These are phyloP conservation scores for Somion occarium DNA, from an alignment of 1,284 basidiomycete species.

Conservation along the genomic window DNA sequence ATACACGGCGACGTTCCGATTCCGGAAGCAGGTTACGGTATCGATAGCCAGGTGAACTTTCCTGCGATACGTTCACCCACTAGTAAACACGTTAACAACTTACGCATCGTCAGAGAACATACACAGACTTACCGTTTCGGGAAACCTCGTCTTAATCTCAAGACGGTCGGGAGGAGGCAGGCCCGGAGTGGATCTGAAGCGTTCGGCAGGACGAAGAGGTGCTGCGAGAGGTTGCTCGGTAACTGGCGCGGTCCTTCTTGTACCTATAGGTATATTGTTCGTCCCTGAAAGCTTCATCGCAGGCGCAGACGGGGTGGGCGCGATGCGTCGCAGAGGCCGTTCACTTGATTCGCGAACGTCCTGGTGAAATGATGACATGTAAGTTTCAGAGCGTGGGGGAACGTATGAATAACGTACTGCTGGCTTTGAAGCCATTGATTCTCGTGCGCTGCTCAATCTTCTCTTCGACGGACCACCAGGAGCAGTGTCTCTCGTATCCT, in stretches of 20 bases:
- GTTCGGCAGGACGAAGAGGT: background rate
- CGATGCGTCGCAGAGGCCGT: too few relatives aligned
- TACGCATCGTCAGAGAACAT: background rate
- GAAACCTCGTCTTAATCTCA: background rate
- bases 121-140: background rate
- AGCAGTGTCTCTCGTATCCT: background rate
- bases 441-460: background rate
- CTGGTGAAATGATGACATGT: background rate
- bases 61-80: background rate
- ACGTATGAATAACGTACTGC: background rate
- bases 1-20: background rate
- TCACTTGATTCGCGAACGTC: background rate
- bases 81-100: background rate
- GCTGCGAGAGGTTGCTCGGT: background rate
- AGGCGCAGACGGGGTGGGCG: background rate
- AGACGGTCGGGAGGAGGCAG: background rate
- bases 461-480: background rate
- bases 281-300: conserved; percentile 9
- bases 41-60: background rate
- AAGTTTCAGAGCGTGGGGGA: background rate
- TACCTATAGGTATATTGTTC: conserved; percentile 9
- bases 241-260: background rate
- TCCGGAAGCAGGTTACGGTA: background rate
- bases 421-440: background rate
- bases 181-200: background rate